Evolutionary conservation across 1,139 yeast species (phyloP).

Genomic region (Meyerozyma smithsonii): DNA sequence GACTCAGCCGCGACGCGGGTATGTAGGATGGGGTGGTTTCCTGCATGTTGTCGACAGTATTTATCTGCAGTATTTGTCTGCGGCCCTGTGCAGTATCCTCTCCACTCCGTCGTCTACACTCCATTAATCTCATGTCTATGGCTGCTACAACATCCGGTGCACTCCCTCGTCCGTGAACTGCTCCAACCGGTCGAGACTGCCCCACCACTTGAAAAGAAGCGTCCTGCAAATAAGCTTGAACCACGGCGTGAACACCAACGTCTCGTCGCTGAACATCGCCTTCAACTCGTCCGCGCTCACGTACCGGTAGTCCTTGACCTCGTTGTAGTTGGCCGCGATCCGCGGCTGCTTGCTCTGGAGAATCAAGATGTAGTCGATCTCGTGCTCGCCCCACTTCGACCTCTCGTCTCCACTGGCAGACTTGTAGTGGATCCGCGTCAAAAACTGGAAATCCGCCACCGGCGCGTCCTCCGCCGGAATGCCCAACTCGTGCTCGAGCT

Average conservation of each 20-base stretch:
- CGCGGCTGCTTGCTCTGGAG: constrained; percentile 56
- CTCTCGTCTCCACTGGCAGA: constrained; percentile 65
- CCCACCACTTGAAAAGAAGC: constrained; percentile 94
- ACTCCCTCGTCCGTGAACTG: constrained; percentile 41
- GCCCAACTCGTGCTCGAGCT: constrained; percentile 89
- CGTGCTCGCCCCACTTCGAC: constrained; percentile 97
- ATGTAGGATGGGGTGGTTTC: too few species aligned
- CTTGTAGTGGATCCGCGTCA: constrained; percentile 92
- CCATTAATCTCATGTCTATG: neutral
- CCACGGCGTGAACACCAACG: constrained; percentile 90
- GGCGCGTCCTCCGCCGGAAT: constrained; percentile 64
- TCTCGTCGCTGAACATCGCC: constrained; percentile 65
- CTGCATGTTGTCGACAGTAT: too few species aligned
- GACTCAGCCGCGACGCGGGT: neutral
- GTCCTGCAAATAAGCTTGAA: constrained; percentile 91
- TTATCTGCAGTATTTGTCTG: too few species aligned
- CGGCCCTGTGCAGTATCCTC: too few species aligned
- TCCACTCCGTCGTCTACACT: too few species aligned
- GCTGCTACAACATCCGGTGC: constrained; percentile 38
- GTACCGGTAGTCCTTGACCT: constrained; percentile 76
- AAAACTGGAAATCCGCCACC: constrained; percentile 63
- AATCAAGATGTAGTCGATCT: constrained; percentile 88
- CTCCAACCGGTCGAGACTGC: constrained; percentile 52
- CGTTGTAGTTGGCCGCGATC: constrained; percentile 62
- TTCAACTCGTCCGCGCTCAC: constrained; percentile 66